Base-by-base conservation (phyloP, 768 basidiomycete species). In the Pholiota molesta region DNA sequence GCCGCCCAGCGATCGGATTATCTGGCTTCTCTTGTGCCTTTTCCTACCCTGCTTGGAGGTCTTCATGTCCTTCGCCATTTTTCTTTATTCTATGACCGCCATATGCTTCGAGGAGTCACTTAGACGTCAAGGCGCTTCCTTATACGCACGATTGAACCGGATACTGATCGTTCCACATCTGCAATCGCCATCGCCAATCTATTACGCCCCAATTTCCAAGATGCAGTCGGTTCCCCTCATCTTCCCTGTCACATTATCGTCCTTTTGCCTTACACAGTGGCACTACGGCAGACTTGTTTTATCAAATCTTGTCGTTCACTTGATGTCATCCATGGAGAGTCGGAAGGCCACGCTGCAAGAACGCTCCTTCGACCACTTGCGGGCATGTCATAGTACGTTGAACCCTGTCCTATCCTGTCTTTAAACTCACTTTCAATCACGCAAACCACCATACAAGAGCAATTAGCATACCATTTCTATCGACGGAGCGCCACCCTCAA, bases 251-350 rank as follows among this genome's bases (percentile, higher is more conserved):
- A 64, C 52, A 52, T 42, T 65, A 16, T 57, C 44, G 35, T 37
- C 26, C 52, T 64, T 55, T 55, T 19, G 44, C 60, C 61, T 63
- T 61, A 55, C 56, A 51, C 40, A n/a, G 42, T 35, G 44, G 44
- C 56, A 31, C 56, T 59, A 60, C 62, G 55, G 63, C 56, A 57
- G 57, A 5, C 59, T 61, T 69, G 60, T 40, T 47, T 58, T 66
- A 63, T 68, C 61, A 57, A 63, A 35, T 26, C 60, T 59, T 66
- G 66, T 71, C 68, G 62, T 71, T 69, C 55, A 66, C 49, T 67
- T 63, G 60, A 57, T 66, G 70, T 68, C 70, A 26, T 51, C 9
- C 37, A 39, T 39, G 16, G 33, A 16, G 21, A 35, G 45, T 26
- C 10, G 28, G 45, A 45, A 47, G 56, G 45, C 44, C 69, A 57